Conservation (phyloP, 1,284 basidiomycete species). For the Leccinum fallax region DNA sequence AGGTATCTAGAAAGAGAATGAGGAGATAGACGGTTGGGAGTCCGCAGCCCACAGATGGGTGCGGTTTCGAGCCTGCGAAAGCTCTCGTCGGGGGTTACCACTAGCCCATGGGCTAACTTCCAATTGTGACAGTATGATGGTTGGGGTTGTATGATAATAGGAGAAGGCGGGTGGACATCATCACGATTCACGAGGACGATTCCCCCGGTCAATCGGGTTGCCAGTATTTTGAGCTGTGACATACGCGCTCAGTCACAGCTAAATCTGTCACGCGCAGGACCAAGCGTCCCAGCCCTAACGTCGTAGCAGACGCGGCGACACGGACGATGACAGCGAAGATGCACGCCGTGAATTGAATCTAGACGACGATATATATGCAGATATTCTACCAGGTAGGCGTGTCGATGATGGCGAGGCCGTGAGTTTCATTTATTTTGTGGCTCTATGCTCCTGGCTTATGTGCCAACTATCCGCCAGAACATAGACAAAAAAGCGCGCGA, state of each 20-base stretch:
- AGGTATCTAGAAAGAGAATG: constrained; percentile 13
- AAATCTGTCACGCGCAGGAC: constrained; percentile 23
- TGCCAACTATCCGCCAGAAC: constrained; percentile 45
- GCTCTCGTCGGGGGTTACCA: too few species aligned
- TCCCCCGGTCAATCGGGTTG: too few species aligned
- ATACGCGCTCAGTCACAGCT: constrained; percentile 1
- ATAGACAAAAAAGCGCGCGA: constrained; percentile 59
- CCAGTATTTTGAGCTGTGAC: too few species aligned
- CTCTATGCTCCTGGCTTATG: neutral
- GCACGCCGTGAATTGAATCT: constrained; percentile 22
- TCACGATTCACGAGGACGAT: too few species aligned
- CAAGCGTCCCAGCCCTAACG: constrained; percentile 35
- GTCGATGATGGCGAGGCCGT: constrained; percentile 24
- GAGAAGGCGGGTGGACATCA: too few species aligned
- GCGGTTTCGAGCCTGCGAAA: too few species aligned
- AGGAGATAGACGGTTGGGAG: too few species aligned
- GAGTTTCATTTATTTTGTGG: neutral
- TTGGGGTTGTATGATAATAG: too few species aligned
- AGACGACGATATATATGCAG: constrained; percentile 30
- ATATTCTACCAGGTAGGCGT: constrained; percentile 23
- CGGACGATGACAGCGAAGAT: constrained; percentile 27
- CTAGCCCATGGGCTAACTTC: too few species aligned
- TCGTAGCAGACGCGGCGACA: constrained; percentile 15
- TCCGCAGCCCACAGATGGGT: too few species aligned
- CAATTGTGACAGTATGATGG: too few species aligned